phyloP scores from a whole-genome alignment of 75 land plant genomes.

The Pinus tabuliformis region DNA sequence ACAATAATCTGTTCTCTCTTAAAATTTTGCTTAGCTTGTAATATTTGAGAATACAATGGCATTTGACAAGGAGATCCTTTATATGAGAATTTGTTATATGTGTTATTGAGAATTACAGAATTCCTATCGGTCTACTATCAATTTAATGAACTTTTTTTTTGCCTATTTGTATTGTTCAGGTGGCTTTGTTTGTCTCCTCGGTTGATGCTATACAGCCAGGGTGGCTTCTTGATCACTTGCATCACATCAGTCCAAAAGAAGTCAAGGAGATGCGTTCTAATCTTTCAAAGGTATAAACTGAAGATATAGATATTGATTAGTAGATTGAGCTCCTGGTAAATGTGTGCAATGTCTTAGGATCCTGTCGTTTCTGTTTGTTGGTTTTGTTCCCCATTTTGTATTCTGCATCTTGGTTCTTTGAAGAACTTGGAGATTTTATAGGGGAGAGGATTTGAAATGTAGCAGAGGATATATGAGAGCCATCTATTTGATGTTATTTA shows the following conservation, averaged over 20 bases:
- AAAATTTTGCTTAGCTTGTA: background rate
- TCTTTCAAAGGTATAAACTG: conserved; percentile 52
- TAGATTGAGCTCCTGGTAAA: no score
- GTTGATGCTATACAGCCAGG: conserved; percentile 69
- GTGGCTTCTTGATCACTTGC: conserved; percentile 73
- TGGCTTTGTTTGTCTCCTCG: conserved; percentile 71
- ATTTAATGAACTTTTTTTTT: background rate
- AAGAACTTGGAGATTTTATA: no score
- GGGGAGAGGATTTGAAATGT: no score
- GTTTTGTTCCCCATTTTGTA: no score
- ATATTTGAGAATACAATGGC: background rate
- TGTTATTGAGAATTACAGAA: background rate
- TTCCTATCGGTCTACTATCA: background rate
- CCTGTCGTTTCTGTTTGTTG: no score
- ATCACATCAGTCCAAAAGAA: conserved; percentile 29
- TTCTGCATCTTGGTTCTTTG: no score
- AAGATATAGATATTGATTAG: no score
- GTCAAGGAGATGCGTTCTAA: conserved; percentile 53
- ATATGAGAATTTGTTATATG: background rate
- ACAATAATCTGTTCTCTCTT: background rate
- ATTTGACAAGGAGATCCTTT: background rate
- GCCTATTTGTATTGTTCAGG: conserved; percentile 28
- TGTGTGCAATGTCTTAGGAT: no score
- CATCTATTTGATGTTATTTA: no score
- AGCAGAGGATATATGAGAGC: no score